These are phyloP conservation scores for Amaranthus tricolor DNA, from an alignment of 179 eudicot genomes.

Conservation along the genomic window DNA sequence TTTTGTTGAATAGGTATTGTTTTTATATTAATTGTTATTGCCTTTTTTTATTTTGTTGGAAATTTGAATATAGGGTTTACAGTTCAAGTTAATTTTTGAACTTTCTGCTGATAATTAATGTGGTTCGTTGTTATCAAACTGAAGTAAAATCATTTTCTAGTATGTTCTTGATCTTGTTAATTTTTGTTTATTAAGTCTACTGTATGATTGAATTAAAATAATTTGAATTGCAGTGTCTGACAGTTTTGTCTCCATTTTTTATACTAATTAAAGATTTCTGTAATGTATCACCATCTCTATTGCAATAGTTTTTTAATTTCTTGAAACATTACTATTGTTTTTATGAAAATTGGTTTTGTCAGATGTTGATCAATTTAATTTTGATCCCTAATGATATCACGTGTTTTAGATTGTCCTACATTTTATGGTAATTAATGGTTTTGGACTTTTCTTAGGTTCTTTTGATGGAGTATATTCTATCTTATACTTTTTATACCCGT, in stretches of 20 bases:
- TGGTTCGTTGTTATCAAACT: background rate
- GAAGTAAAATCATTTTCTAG: background rate
- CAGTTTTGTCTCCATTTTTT: conserved; percentile 16
- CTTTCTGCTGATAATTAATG: background rate
- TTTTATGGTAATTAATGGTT: background rate
- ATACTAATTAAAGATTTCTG: conserved; percentile 6
- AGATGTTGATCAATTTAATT: background rate
- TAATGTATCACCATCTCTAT: conserved; percentile 17
- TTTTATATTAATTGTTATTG: background rate
- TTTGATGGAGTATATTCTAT: background rate
- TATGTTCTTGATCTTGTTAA: background rate
- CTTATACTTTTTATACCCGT: background rate
- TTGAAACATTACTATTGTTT: conserved; percentile 5
- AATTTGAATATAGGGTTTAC: background rate
- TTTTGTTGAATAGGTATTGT: conserved; percentile 1
- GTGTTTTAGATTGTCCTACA: background rate
- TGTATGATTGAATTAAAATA: background rate
- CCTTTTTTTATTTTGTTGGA: background rate
- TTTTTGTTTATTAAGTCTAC: background rate
- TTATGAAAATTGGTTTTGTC: background rate
- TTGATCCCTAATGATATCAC: background rate
- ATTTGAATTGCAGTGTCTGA: conserved; percentile 13
- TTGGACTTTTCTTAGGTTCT: background rate
- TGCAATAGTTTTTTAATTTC: conserved; percentile 1
- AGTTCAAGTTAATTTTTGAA: background rate